Percentiles rank a stretch among this genome's conserved stretches.
phyloP scores from a whole-genome alignment of 305 asterid species.

The Fraxinus paxiana region DNA sequence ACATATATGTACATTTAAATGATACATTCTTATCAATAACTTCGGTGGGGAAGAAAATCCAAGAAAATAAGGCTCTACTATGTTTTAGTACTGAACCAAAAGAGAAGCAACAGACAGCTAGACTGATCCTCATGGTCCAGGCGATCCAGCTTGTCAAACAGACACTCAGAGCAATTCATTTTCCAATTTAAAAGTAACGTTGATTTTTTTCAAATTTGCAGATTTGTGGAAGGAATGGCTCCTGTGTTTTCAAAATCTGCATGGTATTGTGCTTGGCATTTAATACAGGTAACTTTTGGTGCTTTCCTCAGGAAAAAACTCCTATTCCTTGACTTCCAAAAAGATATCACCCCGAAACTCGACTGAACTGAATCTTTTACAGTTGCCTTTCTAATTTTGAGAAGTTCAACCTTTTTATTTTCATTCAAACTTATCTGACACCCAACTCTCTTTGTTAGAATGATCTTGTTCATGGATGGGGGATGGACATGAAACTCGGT shows the following conservation, averaged over 20 bases:
- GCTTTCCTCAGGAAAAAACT: background rate
- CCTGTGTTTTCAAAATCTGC: slow-evolving; percentile 96
- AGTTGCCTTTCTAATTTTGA: slow-evolving; percentile 10
- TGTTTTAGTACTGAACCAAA: background rate
- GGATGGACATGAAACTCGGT: slow-evolving; percentile 97
- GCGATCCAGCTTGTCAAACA: background rate
- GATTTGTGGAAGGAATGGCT: slow-evolving; percentile 99
- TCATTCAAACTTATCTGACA: slow-evolving; percentile 16
- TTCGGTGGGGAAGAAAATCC: background rate
- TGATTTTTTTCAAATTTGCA: slow-evolving; percentile 32
- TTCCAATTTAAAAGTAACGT: slow-evolving; percentile 8
- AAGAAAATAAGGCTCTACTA: background rate
- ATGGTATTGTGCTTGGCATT: slow-evolving; percentile 98
- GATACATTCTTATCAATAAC: background rate
- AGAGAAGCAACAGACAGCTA: background rate
- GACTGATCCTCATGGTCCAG: background rate
- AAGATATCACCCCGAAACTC: background rate
- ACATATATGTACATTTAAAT: background rate
- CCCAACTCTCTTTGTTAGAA: slow-evolving; percentile 43
- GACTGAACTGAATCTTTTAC: background rate
- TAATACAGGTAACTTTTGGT: slow-evolving; percentile 65
- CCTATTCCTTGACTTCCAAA: background rate
- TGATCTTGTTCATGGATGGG: slow-evolving; percentile 99
- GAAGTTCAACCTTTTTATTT: slow-evolving; percentile 7
- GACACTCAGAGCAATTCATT: slow-evolving; percentile 3